Evolutionary conservation across 2,329 filamentous ascomycete species (phyloP).

Genomic region (Penicillium sp.): DNA sequence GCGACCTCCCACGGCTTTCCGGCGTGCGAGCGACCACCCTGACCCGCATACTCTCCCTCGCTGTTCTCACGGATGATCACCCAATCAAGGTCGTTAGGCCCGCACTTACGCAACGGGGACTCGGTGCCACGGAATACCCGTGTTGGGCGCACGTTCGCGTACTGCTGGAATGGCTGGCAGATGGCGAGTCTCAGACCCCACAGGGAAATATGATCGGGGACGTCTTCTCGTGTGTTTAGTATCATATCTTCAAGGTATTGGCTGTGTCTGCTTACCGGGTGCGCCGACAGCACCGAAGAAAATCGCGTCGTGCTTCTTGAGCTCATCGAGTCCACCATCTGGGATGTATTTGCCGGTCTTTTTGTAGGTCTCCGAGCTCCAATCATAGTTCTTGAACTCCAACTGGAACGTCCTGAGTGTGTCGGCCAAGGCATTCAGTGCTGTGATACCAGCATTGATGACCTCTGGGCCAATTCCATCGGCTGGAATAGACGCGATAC

Average conservation of each 20-base stretch:
- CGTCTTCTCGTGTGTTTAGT: constrained; percentile 32
- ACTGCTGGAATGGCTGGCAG: constrained; percentile 59
- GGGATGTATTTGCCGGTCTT: constrained; percentile 58
- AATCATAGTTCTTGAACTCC: constrained; percentile 56
- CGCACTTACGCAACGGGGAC: constrained; percentile 49
- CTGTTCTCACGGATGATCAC: constrained; percentile 60
- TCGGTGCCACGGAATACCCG: constrained; percentile 53
- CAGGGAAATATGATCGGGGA: constrained; percentile 59
- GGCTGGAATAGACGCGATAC: constrained; percentile 57
- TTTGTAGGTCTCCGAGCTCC: constrained; percentile 60
- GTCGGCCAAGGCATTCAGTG: constrained; percentile 42
- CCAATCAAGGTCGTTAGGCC: constrained; percentile 55
- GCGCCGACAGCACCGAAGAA: constrained; percentile 61
- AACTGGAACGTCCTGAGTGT: constrained; percentile 51
- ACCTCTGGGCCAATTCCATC: constrained; percentile 65
- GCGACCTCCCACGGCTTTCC: constrained; percentile 53
- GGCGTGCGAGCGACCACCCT: constrained; percentile 54
- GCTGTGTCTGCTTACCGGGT: constrained; percentile 34
- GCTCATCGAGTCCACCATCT: constrained; percentile 49
- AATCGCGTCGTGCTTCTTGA: constrained; percentile 56
- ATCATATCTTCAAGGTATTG: not conserved
- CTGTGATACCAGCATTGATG: constrained; percentile 54
- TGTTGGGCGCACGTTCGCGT: constrained; percentile 59
- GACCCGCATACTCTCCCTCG: constrained; percentile 58
- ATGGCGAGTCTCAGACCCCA: constrained; percentile 61